Evolutionary conservation across 1,284 basidiomycete genomes (phyloP), one percentile per base, ranked within the genome.

Genomic region (Somion occarium): DNA sequence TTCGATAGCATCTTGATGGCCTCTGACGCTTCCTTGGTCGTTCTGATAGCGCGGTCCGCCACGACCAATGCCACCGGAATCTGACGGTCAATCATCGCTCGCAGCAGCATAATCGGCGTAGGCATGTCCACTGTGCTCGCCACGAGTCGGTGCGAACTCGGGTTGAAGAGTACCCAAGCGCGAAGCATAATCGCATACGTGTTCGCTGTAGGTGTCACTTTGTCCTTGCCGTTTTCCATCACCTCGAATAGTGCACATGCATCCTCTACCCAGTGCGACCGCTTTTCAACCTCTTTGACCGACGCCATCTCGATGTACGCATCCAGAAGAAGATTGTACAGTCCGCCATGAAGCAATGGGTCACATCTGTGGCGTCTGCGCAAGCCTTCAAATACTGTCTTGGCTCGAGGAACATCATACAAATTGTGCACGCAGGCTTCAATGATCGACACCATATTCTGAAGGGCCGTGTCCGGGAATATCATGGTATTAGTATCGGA

Each of bases 391-490:
- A 91, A 89, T 20, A 91, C 76, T 42, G 70, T 67, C 56, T 80
- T 79, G 9, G 88, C 88, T 15, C 89, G 82, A 0, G 76, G 74
- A 0, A 91, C 82, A 60, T 91, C 84, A 66, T 85, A 81, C 1
- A 81, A 65, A 54, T 85, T 80, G 62, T 85, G 78, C 15, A 93
- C 67, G 64, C 91, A 93, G 0, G 88, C 88, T 58, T 88, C 83
- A 66, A 93, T 86, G 56, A 92, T 76, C 0, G 87, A 80, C 11
- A 90, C 65, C 45, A 78, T 73, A 62, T 91, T 87, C 63, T 84
- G 80, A 0, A 83, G 81, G 0, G 71, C 63, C 0, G 85, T 78
- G 61, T 85, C 78, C 9, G 76, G 73, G 69, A 86, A 83, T 74
- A 34, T 34, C 30, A 34, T 34, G 30, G 30, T 34, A 34, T 7